A percentile compares a stretch with the other conserved stretches of the same genome.
Evolutionary conservation across 305 asterid species (phyloP).

Genomic region (Ilex paraguariensis): DNA sequence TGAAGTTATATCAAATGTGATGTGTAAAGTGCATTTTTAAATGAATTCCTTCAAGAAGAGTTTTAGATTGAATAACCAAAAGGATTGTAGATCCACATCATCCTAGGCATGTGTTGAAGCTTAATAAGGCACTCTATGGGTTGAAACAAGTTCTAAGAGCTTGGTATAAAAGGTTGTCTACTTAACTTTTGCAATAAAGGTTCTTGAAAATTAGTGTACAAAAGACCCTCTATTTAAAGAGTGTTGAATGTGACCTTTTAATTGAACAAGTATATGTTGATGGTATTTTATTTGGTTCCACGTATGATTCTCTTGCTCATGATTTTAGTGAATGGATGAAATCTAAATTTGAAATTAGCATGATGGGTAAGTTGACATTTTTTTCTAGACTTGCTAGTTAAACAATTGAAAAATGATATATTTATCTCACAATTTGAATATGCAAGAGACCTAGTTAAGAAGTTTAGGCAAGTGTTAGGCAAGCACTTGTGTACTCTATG

Average conservation of each 20-base stretch:
- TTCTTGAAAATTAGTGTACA: neutral
- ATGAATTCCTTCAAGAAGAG: too few relatives aligned
- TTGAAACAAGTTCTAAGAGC: neutral
- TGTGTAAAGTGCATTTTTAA: neutral
- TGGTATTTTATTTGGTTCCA: too few relatives aligned
- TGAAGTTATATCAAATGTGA: neutral
- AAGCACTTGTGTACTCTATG: neutral
- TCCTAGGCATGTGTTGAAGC: neutral
- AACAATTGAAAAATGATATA: neutral
- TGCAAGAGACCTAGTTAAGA: neutral
- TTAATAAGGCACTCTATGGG: neutral
- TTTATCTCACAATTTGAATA: neutral
- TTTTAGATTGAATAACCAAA: neutral
- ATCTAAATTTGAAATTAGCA: neutral
- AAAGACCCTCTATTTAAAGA: neutral
- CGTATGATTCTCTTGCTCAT: too few relatives aligned
- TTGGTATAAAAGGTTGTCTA: neutral
- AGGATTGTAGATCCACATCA: neutral
- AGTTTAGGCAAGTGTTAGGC: neutral
- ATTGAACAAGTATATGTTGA: neutral
- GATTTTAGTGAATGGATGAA: neutral
- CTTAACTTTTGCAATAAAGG: neutral
- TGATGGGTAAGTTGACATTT: neutral
- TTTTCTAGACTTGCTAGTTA: neutral
- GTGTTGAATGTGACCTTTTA: neutral